Base-by-base conservation (phyloP, 2,329 filamentous ascomycete genomes). In the Nemania sp. region DNA sequence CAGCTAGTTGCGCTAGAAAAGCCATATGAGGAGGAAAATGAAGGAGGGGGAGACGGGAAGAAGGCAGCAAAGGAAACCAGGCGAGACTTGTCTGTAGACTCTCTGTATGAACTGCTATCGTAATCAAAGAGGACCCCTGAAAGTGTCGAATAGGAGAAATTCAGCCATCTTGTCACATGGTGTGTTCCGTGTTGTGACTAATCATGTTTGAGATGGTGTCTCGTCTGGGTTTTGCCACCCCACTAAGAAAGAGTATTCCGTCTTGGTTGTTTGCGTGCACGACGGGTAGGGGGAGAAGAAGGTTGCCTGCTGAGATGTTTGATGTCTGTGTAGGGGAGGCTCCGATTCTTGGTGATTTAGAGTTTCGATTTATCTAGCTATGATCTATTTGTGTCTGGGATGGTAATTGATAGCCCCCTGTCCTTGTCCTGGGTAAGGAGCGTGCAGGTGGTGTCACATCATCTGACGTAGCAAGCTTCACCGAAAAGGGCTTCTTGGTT, bases 21-120 rank as follows among this genome's bases (percentile, higher is more conserved):
- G 52, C 29, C 35, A 49, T 47, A 63, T 41, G 49, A 3, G 45
- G n/a, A 51, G 24, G 56, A 57, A 43, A 15, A 49, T 38, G 52
- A 61, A 27, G 18, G 43, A 27, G 7, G 18, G 43, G 20, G 7
- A 27, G n/a, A 43, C n/a, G 35, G 5, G 41, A 47, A 29, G 26
- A 47, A 10, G 29, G 26, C 10, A 38, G 38, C 38, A 11, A 49
- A n/a, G 38, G 27, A 45, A 52, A 55, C 24, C n/a, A 18, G 67
- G 47, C 66, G 52, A 61, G 65, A 57, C 62, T 63, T 56, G 32
- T 63, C 67, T 70, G n/a, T n/a, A 70, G 62, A 68, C 43, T 64
- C 65, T 60, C 66, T 60, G 62, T 70, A 69, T 58, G 62, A 65
- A 64, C 58, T 65, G 58, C 35, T 69, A 63, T 60, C 62, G 57